A percentile compares a stretch with the other conserved stretches of the same genome.
Evolutionary conservation across 1,284 basidiomycete species (phyloP).

Genomic region (Hemileia vastatrix): DNA sequence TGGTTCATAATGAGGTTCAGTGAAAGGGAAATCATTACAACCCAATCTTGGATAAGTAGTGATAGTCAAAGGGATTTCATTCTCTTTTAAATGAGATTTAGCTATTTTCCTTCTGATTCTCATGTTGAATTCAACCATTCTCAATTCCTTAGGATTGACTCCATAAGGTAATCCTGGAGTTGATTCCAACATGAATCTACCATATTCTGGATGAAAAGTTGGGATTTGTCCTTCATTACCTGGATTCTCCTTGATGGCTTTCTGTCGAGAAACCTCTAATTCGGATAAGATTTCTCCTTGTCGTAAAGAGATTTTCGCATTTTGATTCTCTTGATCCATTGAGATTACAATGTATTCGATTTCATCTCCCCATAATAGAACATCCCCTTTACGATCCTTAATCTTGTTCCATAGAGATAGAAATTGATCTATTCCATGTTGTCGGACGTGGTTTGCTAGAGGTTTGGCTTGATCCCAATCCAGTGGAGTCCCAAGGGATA

Average conservation of each 20-base stretch:
- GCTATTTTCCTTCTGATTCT: slow-evolving; percentile 70
- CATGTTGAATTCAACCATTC: slow-evolving; percentile 91
- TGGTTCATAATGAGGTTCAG: slow-evolving; percentile 75
- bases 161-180: slow-evolving; percentile 93
- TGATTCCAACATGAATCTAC: slow-evolving; percentile 96
- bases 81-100: slow-evolving; percentile 65
- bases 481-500: slow-evolving; percentile 88
- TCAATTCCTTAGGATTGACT: slow-evolving; percentile 68
- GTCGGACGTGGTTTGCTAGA: slow-evolving; percentile 72
- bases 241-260: neutral
- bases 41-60: slow-evolving; percentile 94
- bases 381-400: slow-evolving; percentile 84
- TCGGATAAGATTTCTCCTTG: slow-evolving; percentile 92
- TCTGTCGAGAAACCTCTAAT: neutral
- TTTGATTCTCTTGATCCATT: slow-evolving; percentile 67
- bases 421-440: slow-evolving; percentile 92
- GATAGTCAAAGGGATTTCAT: slow-evolving; percentile 85
- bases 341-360: slow-evolving; percentile 93
- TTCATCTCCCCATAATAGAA: slow-evolving; percentile 99
- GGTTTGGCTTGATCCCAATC: slow-evolving; percentile 77
- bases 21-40: slow-evolving; percentile 71
- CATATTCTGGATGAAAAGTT: slow-evolving; percentile 97
- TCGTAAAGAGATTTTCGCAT: slow-evolving; percentile 76
- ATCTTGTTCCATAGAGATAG: slow-evolving; percentile 81
- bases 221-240: too few relatives aligned